phyloP scores from a whole-genome alignment of 2,329 filamentous ascomycete genomes.

The Graphium sp. region DNA sequence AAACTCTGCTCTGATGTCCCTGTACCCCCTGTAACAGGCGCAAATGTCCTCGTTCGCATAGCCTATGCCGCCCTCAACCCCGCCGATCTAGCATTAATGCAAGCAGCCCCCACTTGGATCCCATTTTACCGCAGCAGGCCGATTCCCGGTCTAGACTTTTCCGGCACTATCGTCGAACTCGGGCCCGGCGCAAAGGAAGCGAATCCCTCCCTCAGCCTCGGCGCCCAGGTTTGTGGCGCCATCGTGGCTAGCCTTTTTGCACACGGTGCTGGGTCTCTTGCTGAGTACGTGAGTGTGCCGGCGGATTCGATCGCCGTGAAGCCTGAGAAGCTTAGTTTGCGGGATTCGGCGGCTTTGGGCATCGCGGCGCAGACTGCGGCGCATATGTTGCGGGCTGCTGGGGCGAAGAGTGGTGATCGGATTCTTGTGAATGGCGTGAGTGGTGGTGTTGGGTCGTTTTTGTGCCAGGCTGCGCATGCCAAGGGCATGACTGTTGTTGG shows the following conservation, averaged over 20 bases:
- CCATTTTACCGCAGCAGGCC: constrained; percentile 14
- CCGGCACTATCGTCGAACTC: constrained; percentile 13
- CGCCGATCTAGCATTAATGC: constrained; percentile 15
- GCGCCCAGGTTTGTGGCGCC: constrained; percentile 13
- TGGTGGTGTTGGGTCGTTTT: constrained; percentile 9
- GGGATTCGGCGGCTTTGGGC: constrained; percentile 14
- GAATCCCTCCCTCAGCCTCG: constrained; percentile 7
- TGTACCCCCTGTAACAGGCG: constrained; percentile 5
- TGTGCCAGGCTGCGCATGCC: constrained; percentile 8
- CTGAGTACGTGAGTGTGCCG: constrained; percentile 16
- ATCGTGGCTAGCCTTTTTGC: constrained; percentile 11
- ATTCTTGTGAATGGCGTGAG: constrained; percentile 11
- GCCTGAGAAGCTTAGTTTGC: constrained; percentile 8
- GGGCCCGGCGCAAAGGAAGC: constrained; percentile 8
- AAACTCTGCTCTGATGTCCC: constrained; percentile 9
- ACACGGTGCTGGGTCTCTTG: constrained; percentile 14
- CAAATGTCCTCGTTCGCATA: constrained; percentile 14
- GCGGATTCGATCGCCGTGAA: constrained; percentile 11
- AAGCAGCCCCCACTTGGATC: constrained; percentile 11
- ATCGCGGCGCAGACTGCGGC: constrained; percentile 16
- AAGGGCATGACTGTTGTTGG: constrained; percentile 9
- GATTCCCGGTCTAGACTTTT: constrained; percentile 16
- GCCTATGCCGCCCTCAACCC: constrained; percentile 18
- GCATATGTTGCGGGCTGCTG: constrained; percentile 10
- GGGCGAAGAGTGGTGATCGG: constrained; percentile 8